These are phyloP conservation scores for Biancaea sappan DNA, from an alignment of 306 rosid species.

Conservation along the genomic window DNA sequence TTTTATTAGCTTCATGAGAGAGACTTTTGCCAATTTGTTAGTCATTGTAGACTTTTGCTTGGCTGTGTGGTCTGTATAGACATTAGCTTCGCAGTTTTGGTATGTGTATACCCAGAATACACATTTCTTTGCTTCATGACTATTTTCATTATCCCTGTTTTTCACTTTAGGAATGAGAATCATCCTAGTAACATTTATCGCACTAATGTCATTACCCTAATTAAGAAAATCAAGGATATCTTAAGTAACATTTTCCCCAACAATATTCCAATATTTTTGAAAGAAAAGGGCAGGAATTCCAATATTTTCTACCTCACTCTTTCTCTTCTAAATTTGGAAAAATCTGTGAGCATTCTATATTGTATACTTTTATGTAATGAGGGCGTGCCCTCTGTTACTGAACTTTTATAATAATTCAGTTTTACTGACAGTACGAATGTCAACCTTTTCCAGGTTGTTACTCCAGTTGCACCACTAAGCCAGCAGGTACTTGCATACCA, in stretches of 20 bases:
- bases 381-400: not conserved
- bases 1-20: not conserved
- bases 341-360: not conserved
- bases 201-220: too few relatives aligned
- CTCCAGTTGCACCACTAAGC: conserved; percentile 96
- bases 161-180: too few relatives aligned
- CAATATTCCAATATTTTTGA: too few relatives aligned
- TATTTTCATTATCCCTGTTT: too few relatives aligned
- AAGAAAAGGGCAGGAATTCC: too few relatives aligned
- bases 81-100: not conserved
- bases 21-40: not conserved
- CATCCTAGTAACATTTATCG: too few relatives aligned
- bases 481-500: conserved; percentile 75
- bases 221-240: too few relatives aligned
- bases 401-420: not conserved
- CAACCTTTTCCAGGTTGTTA: conserved; percentile 78
- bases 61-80: not conserved
- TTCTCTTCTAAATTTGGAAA: not conserved
- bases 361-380: not conserved
- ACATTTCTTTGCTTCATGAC: not conserved
- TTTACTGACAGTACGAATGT: conserved; percentile 16
- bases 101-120: not conserved
- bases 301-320: not conserved
- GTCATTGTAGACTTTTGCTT: not conserved
- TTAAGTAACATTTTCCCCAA: too few relatives aligned